These are phyloP conservation scores for Lentinula boryana DNA, from an alignment of 768 basidiomycete genomes.

Conservation along the genomic window DNA sequence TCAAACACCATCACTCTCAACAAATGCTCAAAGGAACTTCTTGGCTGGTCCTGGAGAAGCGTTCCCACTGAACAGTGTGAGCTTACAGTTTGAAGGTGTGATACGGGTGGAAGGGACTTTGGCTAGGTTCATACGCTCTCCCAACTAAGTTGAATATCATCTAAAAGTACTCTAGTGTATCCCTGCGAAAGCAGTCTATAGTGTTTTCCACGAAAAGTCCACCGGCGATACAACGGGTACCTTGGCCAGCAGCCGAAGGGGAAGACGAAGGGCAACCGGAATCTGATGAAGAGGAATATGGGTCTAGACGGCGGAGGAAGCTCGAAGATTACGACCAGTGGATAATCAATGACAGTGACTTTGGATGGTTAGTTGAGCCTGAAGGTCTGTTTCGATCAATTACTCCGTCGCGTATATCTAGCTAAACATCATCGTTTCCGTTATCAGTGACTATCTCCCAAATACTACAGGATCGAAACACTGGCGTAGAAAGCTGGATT, in stretches of 20 bases:
- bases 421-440: background rate
- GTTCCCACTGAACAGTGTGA: constrained; percentile 58
- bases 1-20: constrained; percentile 43
- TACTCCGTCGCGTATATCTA: background rate
- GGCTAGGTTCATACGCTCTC: constrained; percentile 43
- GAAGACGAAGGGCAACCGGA: constrained; percentile 27
- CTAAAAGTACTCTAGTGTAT: constrained; percentile 45
- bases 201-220: constrained; percentile 72
- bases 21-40: constrained; percentile 60
- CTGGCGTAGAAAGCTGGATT: constrained; percentile 74
- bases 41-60: constrained; percentile 79
- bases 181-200: constrained; percentile 64
- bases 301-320: constrained; percentile 19
- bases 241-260: constrained; percentile 62
- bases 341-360: constrained; percentile 58
- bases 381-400: constrained; percentile 40
- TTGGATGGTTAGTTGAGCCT: constrained; percentile 70
- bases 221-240: constrained; percentile 75
- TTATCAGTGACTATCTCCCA: constrained; percentile 55
- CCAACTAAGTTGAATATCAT: background rate
- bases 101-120: constrained; percentile 72
- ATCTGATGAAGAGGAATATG: constrained; percentile 14
- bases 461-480: constrained; percentile 52
- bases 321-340: constrained; percentile 61
- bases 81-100: constrained; percentile 74